These are phyloP conservation scores for Pichia kudriavzevii DNA, from an alignment of 1,139 yeast genomes.

Conservation along the genomic window DNA sequence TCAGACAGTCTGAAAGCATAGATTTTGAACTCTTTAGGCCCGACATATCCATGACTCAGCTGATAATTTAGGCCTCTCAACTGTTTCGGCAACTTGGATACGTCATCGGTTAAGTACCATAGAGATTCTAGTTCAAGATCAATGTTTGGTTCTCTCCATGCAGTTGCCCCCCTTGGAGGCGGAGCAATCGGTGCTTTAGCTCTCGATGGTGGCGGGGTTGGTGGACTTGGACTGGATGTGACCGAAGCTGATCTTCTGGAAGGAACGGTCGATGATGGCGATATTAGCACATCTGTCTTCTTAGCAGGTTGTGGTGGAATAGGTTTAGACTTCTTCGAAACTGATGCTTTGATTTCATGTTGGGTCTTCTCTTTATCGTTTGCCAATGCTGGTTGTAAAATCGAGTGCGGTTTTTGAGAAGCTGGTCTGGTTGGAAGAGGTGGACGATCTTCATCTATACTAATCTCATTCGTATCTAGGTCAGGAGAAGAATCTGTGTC, in stretches of 20 bases:
- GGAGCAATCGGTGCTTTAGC: constrained; percentile 20
- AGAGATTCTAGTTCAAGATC: constrained; percentile 38
- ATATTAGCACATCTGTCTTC: neutral
- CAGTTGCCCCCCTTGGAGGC: constrained; percentile 9
- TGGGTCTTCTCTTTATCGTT: constrained; percentile 3
- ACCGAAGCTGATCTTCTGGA: constrained; percentile 6
- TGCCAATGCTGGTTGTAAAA: constrained; percentile 11
- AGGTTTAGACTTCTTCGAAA: constrained; percentile 6
- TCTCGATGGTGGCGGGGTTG: constrained; percentile 16
- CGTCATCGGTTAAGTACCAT: constrained; percentile 36
- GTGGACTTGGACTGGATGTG: constrained; percentile 15
- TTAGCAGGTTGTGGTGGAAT: constrained; percentile 2
- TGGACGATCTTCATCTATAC: constrained; percentile 16
- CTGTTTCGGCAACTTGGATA: constrained; percentile 31
- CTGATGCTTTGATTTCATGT: constrained; percentile 8
- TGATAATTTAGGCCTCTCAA: constrained; percentile 34
- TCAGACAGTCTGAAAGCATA: constrained; percentile 42
- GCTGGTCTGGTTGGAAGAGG: constrained; percentile 11
- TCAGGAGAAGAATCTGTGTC: neutral
- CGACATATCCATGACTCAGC: constrained; percentile 28
- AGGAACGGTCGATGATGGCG: constrained; percentile 11
- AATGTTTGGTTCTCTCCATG: constrained; percentile 30
- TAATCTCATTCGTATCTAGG: constrained; percentile 4
- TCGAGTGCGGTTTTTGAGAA: constrained; percentile 3
- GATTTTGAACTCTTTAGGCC: constrained; percentile 22